Evolutionary conservation across 352 stramenopile species (phyloP).

Genomic region (Elongisporangium prolatum): DNA sequence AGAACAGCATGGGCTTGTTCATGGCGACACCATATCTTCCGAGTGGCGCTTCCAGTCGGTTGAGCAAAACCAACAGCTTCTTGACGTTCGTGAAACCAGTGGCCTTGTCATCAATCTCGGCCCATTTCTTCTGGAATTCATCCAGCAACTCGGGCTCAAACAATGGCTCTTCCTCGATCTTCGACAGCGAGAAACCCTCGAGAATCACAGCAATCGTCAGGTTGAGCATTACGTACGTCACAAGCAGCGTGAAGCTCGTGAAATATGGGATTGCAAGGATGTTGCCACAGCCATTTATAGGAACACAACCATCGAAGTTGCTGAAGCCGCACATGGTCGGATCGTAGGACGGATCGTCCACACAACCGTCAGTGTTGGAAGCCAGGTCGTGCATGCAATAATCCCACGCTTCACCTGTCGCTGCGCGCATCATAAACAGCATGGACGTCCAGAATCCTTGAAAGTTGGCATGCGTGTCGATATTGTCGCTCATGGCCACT

Average conservation of each 20-base stretch:
- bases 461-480: slow-evolving; percentile 91
- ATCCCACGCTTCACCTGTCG: slow-evolving; percentile 93
- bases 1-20: slow-evolving; percentile 44
- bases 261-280: slow-evolving; percentile 65
- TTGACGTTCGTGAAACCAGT: slow-evolving; percentile 78
- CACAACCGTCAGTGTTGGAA: slow-evolving; percentile 27
- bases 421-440: slow-evolving; percentile 85
- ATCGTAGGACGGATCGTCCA: slow-evolving; percentile 63
- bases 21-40: slow-evolving; percentile 42
- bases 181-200: slow-evolving; percentile 84
- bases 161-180: slow-evolving; percentile 85
- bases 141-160: slow-evolving; percentile 86
- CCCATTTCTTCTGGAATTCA: slow-evolving; percentile 88
- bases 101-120: slow-evolving; percentile 83
- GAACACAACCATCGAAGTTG: slow-evolving; percentile 52
- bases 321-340: slow-evolving; percentile 69
- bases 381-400: slow-evolving; percentile 90
- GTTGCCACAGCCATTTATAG: slow-evolving; percentile 78
- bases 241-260: slow-evolving; percentile 86
- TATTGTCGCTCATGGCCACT: slow-evolving; percentile 57
- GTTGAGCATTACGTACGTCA: slow-evolving; percentile 93
- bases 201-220: slow-evolving; percentile 93
- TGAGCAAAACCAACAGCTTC: slow-evolving; percentile 73
- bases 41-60: slow-evolving; percentile 70
- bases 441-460: slow-evolving; percentile 89